Evolutionary conservation across 495 filamentous ascomycete species (phyloP), one percentile per base, ranked within the genome.

Genomic region (Astrocystis sublimbata): DNA sequence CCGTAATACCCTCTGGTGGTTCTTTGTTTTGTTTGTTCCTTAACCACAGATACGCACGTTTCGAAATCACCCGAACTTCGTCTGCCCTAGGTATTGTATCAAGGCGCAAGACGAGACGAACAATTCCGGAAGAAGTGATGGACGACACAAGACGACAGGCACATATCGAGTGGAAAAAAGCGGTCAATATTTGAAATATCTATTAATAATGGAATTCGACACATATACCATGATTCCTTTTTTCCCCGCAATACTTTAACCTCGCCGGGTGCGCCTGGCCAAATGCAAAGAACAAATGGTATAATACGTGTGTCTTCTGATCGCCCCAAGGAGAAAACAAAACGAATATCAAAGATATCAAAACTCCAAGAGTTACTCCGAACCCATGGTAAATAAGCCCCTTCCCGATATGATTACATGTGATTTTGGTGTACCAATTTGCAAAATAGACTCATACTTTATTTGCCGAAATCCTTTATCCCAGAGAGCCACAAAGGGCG

Each of bases 331-430:
- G 24, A 38, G 13, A 26, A n/a, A n/a, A n/a, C n/a, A n/a, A n/a
- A n/a, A n/a, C n/a, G n/a, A n/a, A n/a, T n/a, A n/a, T n/a, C n/a
- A n/a, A n/a, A n/a, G n/a, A n/a, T n/a, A 28, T 28, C 36, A 23
- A 28, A 41, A 40, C 1, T 19, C 40, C 40, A 17, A 10, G 13
- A 35, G 15, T 23, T n/a, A 21, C 23, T 45, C 40, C 23, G 33
- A 23, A n/a, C 24, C n/a, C 40, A 28, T 35, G 36, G 52, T 57
- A 12, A n/a, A 28, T 45, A 19, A 13, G 10, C 40, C n/a, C 54
- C 17, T n/a, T n/a, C n/a, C n/a, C n/a, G n/a, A 17, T 57, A 45
- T 21, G 28, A 45, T 24, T 57, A 57, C 26, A 57, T 6, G 23
- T 57, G 33, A 33, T 57, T 42, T 43, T 23, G 21, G 54, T 24